Percentiles rank a stretch among this genome's conserved stretches.
These are phyloP conservation scores for Zoysia japonica DNA, from an alignment of 176 grass and related monocot genomes.

Conservation along the genomic window DNA sequence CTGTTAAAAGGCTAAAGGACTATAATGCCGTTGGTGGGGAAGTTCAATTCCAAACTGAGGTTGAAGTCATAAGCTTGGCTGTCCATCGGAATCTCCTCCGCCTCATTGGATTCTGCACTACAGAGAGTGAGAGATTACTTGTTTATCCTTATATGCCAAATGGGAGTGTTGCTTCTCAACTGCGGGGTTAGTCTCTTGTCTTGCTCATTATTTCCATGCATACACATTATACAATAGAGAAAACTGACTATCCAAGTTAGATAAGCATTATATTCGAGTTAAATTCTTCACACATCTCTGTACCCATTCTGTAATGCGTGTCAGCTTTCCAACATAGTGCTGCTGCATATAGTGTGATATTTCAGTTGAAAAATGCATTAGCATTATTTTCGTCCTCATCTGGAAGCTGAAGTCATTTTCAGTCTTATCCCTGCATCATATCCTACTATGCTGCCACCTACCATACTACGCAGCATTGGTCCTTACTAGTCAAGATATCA, in stretches of 20 bases:
- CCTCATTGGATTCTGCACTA: slow-evolving; percentile 81
- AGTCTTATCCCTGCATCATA: not conserved
- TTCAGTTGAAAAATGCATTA: not conserved
- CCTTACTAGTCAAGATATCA: not conserved
- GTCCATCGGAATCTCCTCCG: slow-evolving; percentile 94
- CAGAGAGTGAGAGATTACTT: slow-evolving; percentile 85
- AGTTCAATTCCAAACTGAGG: slow-evolving; percentile 95
- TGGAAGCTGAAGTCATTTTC: not conserved
- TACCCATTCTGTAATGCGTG: not conserved
- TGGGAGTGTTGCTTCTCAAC: slow-evolving; percentile 94
- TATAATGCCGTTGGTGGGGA: slow-evolving; percentile 85
- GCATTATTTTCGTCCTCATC: not conserved
- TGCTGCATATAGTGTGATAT: not conserved
- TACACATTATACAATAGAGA: not conserved
- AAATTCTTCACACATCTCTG: not conserved
- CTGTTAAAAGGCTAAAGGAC: slow-evolving; percentile 92
- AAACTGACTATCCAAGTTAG: not conserved
- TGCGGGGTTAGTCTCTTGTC: slow-evolving; percentile 63
- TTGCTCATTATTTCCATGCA: slow-evolving; percentile 1
- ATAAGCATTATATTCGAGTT: not conserved
- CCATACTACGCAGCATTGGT: not conserved
- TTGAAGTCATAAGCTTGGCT: slow-evolving; percentile 97
- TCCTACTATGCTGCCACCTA: not conserved
- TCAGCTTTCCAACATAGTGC: not conserved
- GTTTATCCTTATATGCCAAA: slow-evolving; percentile 97